Evolutionary conservation across 805 yeast genomes (phyloP).

Genomic region (Candida glaebosa): DNA sequence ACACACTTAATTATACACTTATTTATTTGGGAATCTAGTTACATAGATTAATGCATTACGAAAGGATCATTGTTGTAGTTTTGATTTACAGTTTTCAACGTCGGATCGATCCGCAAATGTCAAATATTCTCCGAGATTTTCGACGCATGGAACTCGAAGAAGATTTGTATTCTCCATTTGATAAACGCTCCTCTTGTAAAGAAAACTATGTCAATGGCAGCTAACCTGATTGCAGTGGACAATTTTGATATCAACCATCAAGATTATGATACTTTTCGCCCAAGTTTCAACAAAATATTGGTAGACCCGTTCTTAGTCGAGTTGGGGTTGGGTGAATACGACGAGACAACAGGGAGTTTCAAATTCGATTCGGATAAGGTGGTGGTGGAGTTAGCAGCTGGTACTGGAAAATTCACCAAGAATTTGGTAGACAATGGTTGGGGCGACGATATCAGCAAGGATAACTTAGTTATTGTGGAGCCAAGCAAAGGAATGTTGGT

Average conservation of each 20-base stretch:
- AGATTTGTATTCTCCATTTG: neutral
- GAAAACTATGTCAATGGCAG: slow-evolving; percentile 6
- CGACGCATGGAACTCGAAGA: too few relatives aligned
- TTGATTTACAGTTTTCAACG: too few relatives aligned
- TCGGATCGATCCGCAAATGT: too few relatives aligned
- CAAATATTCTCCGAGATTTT: neutral
- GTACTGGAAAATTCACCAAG: slow-evolving; percentile 62
- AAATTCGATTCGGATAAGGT: slow-evolving; percentile 18
- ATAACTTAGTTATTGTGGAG: slow-evolving; percentile 45
- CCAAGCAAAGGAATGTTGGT: slow-evolving; percentile 57
- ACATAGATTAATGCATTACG: slow-evolving; percentile 4
- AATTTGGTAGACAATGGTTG: slow-evolving; percentile 40
- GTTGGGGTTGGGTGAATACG: slow-evolving; percentile 23
- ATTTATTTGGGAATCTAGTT: slow-evolving; percentile 3
- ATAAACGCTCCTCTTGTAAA: neutral
- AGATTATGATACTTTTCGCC: slow-evolving; percentile 51
- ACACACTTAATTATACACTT: neutral
- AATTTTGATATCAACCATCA: slow-evolving; percentile 53
- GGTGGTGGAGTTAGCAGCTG: slow-evolving; percentile 54
- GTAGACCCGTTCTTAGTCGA: slow-evolving; percentile 42
- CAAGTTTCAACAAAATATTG: slow-evolving; percentile 41
- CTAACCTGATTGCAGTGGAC: slow-evolving; percentile 37
- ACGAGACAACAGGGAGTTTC: slow-evolving; percentile 6
- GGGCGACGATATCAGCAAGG: slow-evolving; percentile 10
- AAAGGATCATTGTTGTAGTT: too few relatives aligned